phyloP scores from a whole-genome alignment of 2,329 filamentous ascomycete genomes.

The Pseudonectria buxi region DNA sequence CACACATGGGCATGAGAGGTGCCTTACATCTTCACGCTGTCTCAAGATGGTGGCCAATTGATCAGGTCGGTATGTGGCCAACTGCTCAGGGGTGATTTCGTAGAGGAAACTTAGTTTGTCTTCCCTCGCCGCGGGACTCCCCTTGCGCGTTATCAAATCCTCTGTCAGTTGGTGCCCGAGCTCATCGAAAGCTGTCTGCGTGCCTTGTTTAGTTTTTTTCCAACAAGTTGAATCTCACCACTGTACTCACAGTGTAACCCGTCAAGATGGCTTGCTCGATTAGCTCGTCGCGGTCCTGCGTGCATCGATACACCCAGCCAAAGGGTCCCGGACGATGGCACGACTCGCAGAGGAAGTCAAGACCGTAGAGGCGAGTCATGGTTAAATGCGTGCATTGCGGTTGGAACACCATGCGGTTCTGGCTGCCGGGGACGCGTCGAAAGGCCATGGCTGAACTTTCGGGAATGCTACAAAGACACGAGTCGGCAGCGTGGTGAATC shows the following conservation, averaged over 20 bases:
- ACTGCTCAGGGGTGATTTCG: slow-evolving; percentile 36
- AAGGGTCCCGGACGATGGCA: slow-evolving; percentile 51
- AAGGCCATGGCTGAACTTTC: slow-evolving; percentile 8
- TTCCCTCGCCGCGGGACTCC: slow-evolving; percentile 34
- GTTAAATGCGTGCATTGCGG: slow-evolving; percentile 58
- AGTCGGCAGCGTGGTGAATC: no score
- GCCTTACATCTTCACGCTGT: slow-evolving; percentile 43
- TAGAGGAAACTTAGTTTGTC: slow-evolving; percentile 39
- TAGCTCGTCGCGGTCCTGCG: slow-evolving; percentile 51
- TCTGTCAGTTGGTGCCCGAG: slow-evolving; percentile 28
- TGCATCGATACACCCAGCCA: slow-evolving; percentile 70
- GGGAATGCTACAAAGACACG: neutral
- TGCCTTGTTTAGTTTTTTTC: slow-evolving; percentile 2
- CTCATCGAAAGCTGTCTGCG: slow-evolving; percentile 27
- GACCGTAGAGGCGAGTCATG: slow-evolving; percentile 58
- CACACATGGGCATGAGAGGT: no score
- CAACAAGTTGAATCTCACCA: neutral
- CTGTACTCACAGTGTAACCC: slow-evolving; percentile 11
- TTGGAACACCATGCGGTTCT: slow-evolving; percentile 17
- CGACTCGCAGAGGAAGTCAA: slow-evolving; percentile 44
- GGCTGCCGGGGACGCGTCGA: slow-evolving; percentile 5
- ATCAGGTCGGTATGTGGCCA: slow-evolving; percentile 38
- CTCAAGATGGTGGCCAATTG: slow-evolving; percentile 42
- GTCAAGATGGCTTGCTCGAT: slow-evolving; percentile 24
- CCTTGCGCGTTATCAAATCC: slow-evolving; percentile 28